Evolutionary conservation across 768 basidiomycete genomes (phyloP).

Genomic region (Myochromella boudieri): DNA sequence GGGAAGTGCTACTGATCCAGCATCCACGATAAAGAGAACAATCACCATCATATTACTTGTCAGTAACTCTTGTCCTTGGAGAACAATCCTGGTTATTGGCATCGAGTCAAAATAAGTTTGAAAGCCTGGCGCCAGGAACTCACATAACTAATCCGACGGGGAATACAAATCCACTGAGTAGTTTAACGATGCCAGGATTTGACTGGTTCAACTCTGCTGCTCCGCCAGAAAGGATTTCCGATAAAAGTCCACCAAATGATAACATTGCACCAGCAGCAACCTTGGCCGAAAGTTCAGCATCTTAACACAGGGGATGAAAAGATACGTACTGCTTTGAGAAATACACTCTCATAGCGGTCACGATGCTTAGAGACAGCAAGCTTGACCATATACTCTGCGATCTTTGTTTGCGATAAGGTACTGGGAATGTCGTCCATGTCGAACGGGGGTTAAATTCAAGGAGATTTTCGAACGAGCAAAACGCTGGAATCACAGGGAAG

Average conservation of each 20-base stretch:
- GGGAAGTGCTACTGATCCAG: background rate
- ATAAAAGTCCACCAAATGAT: conserved; percentile 71
- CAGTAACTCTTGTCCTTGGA: conserved; percentile 68
- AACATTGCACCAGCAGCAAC: conserved; percentile 70
- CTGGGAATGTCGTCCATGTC: conserved; percentile 21
- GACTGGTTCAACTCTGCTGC: conserved; percentile 44
- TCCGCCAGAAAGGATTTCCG: conserved; percentile 61
- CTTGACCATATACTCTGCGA: conserved; percentile 57
- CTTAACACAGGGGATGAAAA: background rate
- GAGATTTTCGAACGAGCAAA: too few species aligned
- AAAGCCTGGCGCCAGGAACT: conserved; percentile 11
- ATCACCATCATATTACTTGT: conserved; percentile 75
- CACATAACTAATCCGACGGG: conserved; percentile 79
- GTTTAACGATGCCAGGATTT: conserved; percentile 68
- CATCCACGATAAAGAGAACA: background rate
- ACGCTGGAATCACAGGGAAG: too few species aligned
- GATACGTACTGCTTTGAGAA: conserved; percentile 64
- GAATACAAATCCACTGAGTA: conserved; percentile 64
- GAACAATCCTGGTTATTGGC: conserved; percentile 58
- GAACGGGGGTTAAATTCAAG: too few species aligned
- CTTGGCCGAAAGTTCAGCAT: conserved; percentile 27
- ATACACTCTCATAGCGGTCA: conserved; percentile 57
- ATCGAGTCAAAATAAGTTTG: background rate
- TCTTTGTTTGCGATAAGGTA: conserved; percentile 59
- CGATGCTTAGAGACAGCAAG: conserved; percentile 61